phyloP scores from a whole-genome alignment of 495 filamentous ascomycete genomes.

The Aspergillus panamensis region DNA sequence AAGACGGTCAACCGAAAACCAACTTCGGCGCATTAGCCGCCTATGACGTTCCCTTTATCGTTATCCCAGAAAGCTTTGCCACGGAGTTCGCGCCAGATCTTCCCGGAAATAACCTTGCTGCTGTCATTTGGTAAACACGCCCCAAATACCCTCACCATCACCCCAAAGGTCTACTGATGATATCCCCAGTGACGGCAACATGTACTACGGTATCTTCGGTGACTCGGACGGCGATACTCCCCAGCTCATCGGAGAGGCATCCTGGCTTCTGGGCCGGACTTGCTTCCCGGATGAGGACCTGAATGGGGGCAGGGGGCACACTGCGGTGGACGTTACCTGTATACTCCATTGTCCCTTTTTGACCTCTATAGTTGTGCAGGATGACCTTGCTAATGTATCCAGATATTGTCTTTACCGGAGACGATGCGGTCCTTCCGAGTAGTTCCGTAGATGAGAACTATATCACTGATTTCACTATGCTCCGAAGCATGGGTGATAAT shows the following conservation, averaged over 20 bases:
- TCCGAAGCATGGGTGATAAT: slow-evolving; percentile 29
- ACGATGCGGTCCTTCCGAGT: slow-evolving; percentile 24
- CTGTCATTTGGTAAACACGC: neutral
- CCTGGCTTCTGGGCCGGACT: slow-evolving; percentile 35
- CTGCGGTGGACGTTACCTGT: slow-evolving; percentile 31
- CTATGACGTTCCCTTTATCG: slow-evolving; percentile 33
- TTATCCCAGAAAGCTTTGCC: slow-evolving; percentile 34
- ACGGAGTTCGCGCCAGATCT: slow-evolving; percentile 28
- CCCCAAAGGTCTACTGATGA: neutral
- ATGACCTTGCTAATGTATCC: neutral
- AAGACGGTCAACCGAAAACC: slow-evolving; percentile 26
- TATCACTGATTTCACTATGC: slow-evolving; percentile 30
- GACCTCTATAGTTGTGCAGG: neutral
- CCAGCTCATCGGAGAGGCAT: slow-evolving; percentile 33
- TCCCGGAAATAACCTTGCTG: neutral
- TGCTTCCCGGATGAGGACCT: slow-evolving; percentile 32
- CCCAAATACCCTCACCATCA: neutral
- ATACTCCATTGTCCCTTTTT: neutral
- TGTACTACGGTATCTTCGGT: slow-evolving; percentile 35
- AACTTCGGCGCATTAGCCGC: slow-evolving; percentile 33
- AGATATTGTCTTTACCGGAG: slow-evolving; percentile 33
- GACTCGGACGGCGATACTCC: slow-evolving; percentile 30
- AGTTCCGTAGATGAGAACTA: slow-evolving; percentile 29
- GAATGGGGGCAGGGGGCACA: slow-evolving; percentile 29
- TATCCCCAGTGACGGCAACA: slow-evolving; percentile 23